A percentile compares a stretch with the other conserved stretches of the same genome.
These are phyloP conservation scores for Grosmannia huntii DNA, from an alignment of 2,329 filamentous ascomycete genomes.

Conservation along the genomic window DNA sequence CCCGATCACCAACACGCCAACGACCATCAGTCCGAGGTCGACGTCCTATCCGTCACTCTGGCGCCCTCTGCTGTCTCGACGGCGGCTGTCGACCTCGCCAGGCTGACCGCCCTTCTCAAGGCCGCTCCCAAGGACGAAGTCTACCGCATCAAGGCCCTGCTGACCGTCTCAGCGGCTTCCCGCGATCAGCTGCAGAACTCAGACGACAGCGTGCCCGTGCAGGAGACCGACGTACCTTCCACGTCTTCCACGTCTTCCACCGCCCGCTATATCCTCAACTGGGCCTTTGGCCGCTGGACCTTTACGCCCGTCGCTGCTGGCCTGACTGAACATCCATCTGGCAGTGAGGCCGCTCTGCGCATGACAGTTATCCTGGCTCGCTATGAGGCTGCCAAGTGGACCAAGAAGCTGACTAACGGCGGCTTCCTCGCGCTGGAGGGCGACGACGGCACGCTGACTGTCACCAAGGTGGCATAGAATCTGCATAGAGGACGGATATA, in stretches of 20 bases:
- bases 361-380: constrained; percentile 67
- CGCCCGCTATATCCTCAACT: constrained; percentile 78
- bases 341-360: constrained; percentile 40
- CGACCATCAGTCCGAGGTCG: constrained; percentile 73
- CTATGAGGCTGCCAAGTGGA: constrained; percentile 65
- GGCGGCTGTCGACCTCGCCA: constrained; percentile 35
- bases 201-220: constrained; percentile 16
- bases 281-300: constrained; percentile 94
- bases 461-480: constrained; percentile 34
- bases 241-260: background rate
- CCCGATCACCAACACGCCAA: constrained; percentile 30
- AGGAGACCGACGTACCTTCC: constrained; percentile 5
- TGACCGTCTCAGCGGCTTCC: constrained; percentile 28
- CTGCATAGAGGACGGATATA: too few species aligned
- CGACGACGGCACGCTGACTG: constrained; percentile 30
- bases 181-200: constrained; percentile 37
- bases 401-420: constrained; percentile 53
- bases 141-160: constrained; percentile 78
- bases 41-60: constrained; percentile 75
- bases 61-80: background rate
- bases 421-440: constrained; percentile 39
- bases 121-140: constrained; percentile 82
- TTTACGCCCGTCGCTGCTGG: constrained; percentile 49
- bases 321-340: constrained; percentile 39
- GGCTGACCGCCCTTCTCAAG: constrained; percentile 54